A percentile compares a stretch with the other conserved stretches of the same genome.
phyloP scores from a whole-genome alignment of 108 stramenopile species.

The Aurantiochytrium sp. region DNA sequence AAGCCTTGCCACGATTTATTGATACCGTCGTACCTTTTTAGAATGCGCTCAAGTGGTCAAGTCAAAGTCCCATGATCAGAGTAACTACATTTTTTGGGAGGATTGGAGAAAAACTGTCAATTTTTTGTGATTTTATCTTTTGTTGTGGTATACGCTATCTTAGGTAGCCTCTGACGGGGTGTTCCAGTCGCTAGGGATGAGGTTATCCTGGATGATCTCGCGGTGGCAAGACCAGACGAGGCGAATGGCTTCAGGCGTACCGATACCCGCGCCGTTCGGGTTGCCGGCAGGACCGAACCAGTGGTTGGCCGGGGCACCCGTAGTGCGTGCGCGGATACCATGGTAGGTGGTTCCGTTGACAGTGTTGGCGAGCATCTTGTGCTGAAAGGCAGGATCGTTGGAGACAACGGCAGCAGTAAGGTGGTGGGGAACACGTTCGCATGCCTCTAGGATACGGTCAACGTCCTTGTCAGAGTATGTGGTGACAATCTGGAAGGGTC shows the following conservation, averaged over 20 bases:
- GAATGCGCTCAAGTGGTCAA: too few species aligned
- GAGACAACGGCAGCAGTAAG: slow-evolving; percentile 94
- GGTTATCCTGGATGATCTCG: slow-evolving; percentile 81
- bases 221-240: slow-evolving; percentile 94
- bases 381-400: slow-evolving; percentile 74
- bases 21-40: too few species aligned
- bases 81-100: too few species aligned
- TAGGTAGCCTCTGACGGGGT: neutral
- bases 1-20: too few species aligned
- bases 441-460: slow-evolving; percentile 65
- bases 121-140: too few species aligned
- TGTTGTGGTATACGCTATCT: neutral
- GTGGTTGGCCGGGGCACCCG: slow-evolving; percentile 98
- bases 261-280: slow-evolving; percentile 81
- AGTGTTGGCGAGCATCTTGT: slow-evolving; percentile 73
- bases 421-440: slow-evolving; percentile 87
- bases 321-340: slow-evolving; percentile 88
- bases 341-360: slow-evolving; percentile 97
- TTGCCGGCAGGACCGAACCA: slow-evolving; percentile 96
- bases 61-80: too few species aligned
- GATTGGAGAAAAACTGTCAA: too few species aligned
- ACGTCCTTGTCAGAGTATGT: slow-evolving; percentile 71
- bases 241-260: slow-evolving; percentile 94
- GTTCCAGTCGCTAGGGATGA: neutral
- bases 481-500: slow-evolving; percentile 90